These are phyloP conservation scores for Trypanosoma platydactyli DNA, from an alignment of 208 protist genomes.

Conservation along the genomic window DNA sequence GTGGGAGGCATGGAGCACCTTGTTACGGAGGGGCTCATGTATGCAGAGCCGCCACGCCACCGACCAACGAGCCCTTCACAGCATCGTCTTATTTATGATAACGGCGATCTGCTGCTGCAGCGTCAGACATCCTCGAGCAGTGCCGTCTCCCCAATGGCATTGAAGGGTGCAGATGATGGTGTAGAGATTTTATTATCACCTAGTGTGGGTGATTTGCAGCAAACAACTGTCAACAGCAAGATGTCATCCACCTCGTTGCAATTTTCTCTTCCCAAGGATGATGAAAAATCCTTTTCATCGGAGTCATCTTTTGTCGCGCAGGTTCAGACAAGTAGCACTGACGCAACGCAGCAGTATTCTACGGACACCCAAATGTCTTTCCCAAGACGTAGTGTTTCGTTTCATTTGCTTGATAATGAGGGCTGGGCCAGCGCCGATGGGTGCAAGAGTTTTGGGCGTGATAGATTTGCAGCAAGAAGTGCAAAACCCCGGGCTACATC, in stretches of 20 bases:
- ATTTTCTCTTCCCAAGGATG: slow-evolving; percentile 21
- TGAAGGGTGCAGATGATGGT: too few species aligned
- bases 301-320: background rate
- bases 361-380: background rate
- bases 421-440: slow-evolving; percentile 7
- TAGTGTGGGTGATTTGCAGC: background rate
- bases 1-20: background rate
- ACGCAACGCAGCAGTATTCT: background rate
- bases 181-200: background rate
- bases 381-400: background rate
- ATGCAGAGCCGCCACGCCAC: slow-evolving; percentile 6
- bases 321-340: background rate
- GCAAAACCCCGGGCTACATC: background rate
- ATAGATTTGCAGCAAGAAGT: background rate
- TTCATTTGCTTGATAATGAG: slow-evolving; percentile 2
- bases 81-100: slow-evolving; percentile 21
- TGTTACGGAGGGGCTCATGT: background rate
- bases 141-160: too few species aligned
- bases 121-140: background rate
- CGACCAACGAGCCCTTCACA: slow-evolving; percentile 16
- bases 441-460: background rate
- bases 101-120: slow-evolving; percentile 1
- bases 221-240: background rate
- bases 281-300: slow-evolving; percentile 6
- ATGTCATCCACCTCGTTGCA: slow-evolving; percentile 11